These are phyloP conservation scores for Aspergillus nanangensis DNA, from an alignment of 495 filamentous ascomycete species.

Conservation along the genomic window DNA sequence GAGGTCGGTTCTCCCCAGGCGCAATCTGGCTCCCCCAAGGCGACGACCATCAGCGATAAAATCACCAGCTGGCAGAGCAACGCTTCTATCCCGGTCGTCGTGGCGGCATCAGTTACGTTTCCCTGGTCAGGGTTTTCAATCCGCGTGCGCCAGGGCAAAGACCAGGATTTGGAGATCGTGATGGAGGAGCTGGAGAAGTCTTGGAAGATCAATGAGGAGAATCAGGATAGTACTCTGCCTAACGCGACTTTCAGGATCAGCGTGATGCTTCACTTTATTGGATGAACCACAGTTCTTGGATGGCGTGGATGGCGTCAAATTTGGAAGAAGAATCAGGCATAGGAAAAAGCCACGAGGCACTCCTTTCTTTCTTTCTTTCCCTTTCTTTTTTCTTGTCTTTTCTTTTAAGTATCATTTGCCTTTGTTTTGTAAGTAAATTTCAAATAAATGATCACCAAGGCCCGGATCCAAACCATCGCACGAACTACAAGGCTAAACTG, in stretches of 20 bases:
- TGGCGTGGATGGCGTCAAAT: not conserved
- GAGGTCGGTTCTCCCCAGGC: too few relatives aligned
- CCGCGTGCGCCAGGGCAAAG: slow-evolving; percentile 3
- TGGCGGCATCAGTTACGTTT: slow-evolving; percentile 9
- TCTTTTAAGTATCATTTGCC: not conserved
- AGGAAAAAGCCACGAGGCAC: too few relatives aligned
- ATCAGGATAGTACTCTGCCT: not conserved
- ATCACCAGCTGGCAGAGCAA: not conserved
- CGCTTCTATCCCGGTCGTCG: not conserved
- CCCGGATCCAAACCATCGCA: too few relatives aligned
- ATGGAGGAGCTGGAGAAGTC: slow-evolving; percentile 6
- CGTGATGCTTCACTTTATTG: slow-evolving; percentile 5
- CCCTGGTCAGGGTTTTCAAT: slow-evolving; percentile 8
- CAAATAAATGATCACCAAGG: too few relatives aligned
- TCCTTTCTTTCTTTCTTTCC: slow-evolving; percentile 2
- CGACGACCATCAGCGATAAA: not conserved
- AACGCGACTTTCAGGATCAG: slow-evolving; percentile 1
- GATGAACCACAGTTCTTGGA: not conserved
- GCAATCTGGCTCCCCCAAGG: too few relatives aligned
- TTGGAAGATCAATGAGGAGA: slow-evolving; percentile 5
- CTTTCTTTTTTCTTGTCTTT: not conserved
- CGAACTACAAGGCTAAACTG: too few relatives aligned
- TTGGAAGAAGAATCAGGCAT: too few relatives aligned
- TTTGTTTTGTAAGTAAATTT: too few relatives aligned
- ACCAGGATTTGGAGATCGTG: slow-evolving; percentile 1